phyloP scores from a whole-genome alignment of 306 rosid species.

The Spatholobus suberectus region DNA sequence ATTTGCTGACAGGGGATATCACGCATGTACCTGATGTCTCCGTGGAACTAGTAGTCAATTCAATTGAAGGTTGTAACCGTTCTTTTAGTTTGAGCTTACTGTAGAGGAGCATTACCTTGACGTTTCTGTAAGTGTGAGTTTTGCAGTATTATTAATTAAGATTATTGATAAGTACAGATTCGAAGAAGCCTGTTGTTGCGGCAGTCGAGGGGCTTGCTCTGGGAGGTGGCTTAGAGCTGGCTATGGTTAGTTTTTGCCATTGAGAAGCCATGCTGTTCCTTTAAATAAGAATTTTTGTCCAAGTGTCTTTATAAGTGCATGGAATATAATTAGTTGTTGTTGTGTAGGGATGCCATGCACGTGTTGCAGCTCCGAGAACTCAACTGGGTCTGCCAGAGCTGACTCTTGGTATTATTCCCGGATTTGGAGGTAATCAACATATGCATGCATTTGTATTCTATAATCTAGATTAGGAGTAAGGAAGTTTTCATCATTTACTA shows the following conservation, averaged over 20 bases:
- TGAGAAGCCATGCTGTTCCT: not conserved
- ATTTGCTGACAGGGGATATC: slow-evolving; percentile 65
- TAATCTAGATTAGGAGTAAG: slow-evolving; percentile 13
- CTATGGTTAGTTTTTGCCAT: slow-evolving; percentile 72
- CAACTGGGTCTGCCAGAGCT: slow-evolving; percentile 96
- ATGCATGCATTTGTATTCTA: slow-evolving; percentile 22
- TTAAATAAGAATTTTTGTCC: not conserved
- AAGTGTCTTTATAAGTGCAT: slow-evolving; percentile 13
- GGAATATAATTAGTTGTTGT: slow-evolving; percentile 25
- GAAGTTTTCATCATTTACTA: slow-evolving; percentile 10
- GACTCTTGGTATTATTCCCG: slow-evolving; percentile 92
- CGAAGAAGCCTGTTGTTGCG: slow-evolving; percentile 91
- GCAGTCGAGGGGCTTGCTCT: slow-evolving; percentile 95
- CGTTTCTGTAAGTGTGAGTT: slow-evolving; percentile 1
- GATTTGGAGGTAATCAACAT: slow-evolving; percentile 83
- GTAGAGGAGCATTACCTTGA: slow-evolving; percentile 18
- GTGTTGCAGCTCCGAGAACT: slow-evolving; percentile 82
- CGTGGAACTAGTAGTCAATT: slow-evolving; percentile 80
- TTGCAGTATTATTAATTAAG: slow-evolving; percentile 26
- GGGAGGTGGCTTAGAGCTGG: slow-evolving; percentile 97
- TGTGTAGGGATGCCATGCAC: slow-evolving; percentile 91
- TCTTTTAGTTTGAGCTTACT: slow-evolving; percentile 22
- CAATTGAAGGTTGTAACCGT: slow-evolving; percentile 69
- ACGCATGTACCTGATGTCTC: slow-evolving; percentile 83
- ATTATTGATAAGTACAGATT: slow-evolving; percentile 59